phyloP scores from a whole-genome alignment of 495 filamentous ascomycete species.

The Penicillium canariense region DNA sequence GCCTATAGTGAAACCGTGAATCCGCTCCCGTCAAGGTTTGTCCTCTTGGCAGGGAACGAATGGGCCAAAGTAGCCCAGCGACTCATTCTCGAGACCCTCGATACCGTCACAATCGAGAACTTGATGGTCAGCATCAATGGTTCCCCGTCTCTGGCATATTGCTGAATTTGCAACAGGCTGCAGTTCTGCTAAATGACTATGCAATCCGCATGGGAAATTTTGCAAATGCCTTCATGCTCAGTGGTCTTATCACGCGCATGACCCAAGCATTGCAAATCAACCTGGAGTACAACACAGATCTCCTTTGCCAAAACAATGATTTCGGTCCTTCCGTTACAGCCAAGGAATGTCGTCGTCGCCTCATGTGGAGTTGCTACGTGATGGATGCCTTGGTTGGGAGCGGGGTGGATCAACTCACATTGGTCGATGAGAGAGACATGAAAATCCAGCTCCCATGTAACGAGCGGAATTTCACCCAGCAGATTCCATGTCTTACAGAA shows the following conservation, averaged over 20 bases:
- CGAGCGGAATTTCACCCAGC: constrained; percentile 29
- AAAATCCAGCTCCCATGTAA: constrained; percentile 40
- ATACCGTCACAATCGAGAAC: constrained; percentile 34
- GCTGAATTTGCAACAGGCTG: constrained; percentile 12
- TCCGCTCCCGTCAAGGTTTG: constrained; percentile 9
- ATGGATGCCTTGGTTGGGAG: constrained; percentile 37
- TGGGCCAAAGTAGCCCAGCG: constrained; percentile 32
- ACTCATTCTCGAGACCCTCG: constrained; percentile 29
- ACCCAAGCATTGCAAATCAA: constrained; percentile 39
- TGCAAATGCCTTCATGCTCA: constrained; percentile 37
- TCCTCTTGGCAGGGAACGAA: constrained; percentile 24
- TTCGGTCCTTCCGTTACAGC: constrained; percentile 20
- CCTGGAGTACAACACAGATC: constrained; percentile 34
- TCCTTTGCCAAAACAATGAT: constrained; percentile 28
- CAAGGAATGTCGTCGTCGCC: constrained; percentile 32
- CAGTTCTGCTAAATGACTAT: constrained; percentile 34
- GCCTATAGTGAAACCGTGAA: constrained; percentile 21
- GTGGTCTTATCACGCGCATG: constrained; percentile 37
- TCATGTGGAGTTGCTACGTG: constrained; percentile 42
- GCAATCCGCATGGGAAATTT: constrained; percentile 35
- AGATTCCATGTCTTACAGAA: constrained; percentile 29
- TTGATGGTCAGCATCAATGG: constrained; percentile 25
- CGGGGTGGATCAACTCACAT: constrained; percentile 33
- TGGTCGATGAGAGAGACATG: constrained; percentile 34
- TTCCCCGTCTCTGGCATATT: not conserved